Base-by-base conservation (phyloP, 2,329 filamentous ascomycete genomes). In the Penicillium oxalicum region DNA sequence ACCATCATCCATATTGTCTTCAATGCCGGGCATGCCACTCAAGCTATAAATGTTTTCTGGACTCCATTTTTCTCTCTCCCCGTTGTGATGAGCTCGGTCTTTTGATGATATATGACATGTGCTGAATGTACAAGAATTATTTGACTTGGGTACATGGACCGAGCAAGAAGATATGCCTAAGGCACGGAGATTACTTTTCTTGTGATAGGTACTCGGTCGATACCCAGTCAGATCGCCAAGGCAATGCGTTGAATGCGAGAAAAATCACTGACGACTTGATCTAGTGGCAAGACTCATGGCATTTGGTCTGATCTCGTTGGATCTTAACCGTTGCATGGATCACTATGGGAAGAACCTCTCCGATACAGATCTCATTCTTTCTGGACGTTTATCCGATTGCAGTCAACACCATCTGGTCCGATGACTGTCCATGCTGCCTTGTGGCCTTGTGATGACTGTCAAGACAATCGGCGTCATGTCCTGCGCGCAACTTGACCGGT, bases 401-500 rank as follows among this genome's bases (percentile, higher is more conserved):
- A 28, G 76, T 78, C 54, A 81, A 82, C 64, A 66, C 73, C 4
- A 77, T 71, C 2, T 80, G 70, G 54, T 79, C 74, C 18, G 18
- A 18, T 18, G 7, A 74, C 74, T 37, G 65, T 65, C 4, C 84
- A 18, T 18, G 18, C 18, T 18, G 81, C 81, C 52, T 77, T 79
- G 66, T 83, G 80, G 65, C 81, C 81, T 7, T 84, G 82, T 63
- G 81, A 84, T 59, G 76, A 79, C 62, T 84, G 81, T 61, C 55
- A 63, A 2, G 78, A 77, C 44, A 62, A 61, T n/a, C 69, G 82
- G 13, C 67, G 71, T 18, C 81, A 84, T 57, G 75, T 83, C 26
- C 63, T 0, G 61, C 60, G 6, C 70, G 75, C 1, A 18, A 18
- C 58, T 77, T 1, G 72, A 77, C 42, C 56, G 61, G 1, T 70